Evolutionary conservation across 208 protist species (phyloP).

Genomic region (Leishmania martiniquensis): DNA sequence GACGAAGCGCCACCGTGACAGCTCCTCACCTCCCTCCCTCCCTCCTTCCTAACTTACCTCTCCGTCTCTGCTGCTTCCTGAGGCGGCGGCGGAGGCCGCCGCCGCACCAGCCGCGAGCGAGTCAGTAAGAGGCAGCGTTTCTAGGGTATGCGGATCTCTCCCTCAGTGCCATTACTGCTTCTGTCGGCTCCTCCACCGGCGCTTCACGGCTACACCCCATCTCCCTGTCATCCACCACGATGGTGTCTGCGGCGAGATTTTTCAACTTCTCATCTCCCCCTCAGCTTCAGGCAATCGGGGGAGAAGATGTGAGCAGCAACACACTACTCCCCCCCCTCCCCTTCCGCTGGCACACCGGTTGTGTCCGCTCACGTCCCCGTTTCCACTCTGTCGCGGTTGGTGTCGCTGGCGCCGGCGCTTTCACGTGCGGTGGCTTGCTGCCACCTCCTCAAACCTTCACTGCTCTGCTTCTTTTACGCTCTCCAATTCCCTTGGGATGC

Average conservation of each 20-base stretch:
- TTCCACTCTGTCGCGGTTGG: background rate
- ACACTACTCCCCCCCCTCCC: background rate
- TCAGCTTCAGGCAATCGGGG: background rate
- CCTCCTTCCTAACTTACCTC: background rate
- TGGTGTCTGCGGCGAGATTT: background rate
- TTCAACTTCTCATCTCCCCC: background rate
- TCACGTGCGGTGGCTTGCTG: background rate
- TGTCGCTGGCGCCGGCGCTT: background rate
- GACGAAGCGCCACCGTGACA: background rate
- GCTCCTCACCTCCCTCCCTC: background rate
- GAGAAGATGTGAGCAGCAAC: background rate
- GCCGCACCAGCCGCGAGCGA: background rate
- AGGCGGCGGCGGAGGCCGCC: background rate
- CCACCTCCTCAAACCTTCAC: background rate
- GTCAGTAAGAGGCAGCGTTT: background rate
- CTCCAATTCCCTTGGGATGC: background rate
- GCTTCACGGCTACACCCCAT: background rate
- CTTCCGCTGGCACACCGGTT: background rate
- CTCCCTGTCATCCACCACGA: background rate
- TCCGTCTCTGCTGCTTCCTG: background rate
- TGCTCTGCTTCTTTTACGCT: background rate
- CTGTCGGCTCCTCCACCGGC: background rate
- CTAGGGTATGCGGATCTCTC: background rate
- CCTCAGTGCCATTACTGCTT: background rate
- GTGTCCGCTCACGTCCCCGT: background rate